phyloP scores from a whole-genome alignment of 2,329 filamentous ascomycete species.

The Ophiognomonia clavigignenti-juglandacearum region DNA sequence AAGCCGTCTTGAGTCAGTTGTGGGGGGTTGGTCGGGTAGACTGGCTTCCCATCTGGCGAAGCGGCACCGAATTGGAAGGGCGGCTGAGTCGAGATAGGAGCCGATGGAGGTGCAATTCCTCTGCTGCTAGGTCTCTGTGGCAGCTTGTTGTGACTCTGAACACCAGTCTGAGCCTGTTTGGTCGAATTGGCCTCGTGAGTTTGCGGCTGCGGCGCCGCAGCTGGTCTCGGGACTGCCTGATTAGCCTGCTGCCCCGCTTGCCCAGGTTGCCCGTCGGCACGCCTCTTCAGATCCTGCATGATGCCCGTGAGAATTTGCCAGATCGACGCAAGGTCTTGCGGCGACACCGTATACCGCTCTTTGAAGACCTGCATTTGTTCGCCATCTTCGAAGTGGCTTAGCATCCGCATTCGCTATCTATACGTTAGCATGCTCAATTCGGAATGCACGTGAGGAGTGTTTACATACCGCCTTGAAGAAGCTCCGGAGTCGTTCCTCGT shows the following conservation, averaged over 20 bases:
- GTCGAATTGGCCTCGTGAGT: constrained; percentile 45
- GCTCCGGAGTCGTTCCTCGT: constrained; percentile 44
- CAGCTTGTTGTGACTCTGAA: constrained; percentile 41
- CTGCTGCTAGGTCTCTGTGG: constrained; percentile 42
- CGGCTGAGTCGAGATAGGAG: constrained; percentile 52
- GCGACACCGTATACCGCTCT: constrained; percentile 46
- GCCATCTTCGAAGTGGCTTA: constrained; percentile 48
- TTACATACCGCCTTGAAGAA: constrained; percentile 49
- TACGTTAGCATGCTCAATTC: constrained; percentile 26
- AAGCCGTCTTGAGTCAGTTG: constrained; percentile 49
- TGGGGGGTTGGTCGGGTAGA: constrained; percentile 47
- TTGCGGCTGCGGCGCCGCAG: constrained; percentile 20
- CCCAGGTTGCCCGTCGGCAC: constrained; percentile 20
- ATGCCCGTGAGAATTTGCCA: constrained; percentile 36
- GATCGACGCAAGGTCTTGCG: constrained; percentile 48
- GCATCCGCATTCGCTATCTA: constrained; percentile 45
- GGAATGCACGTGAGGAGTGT: not conserved
- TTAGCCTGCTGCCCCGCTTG: constrained; percentile 16
- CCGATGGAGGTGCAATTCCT: constrained; percentile 45
- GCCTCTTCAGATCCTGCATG: constrained; percentile 45
- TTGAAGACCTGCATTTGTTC: constrained; percentile 41
- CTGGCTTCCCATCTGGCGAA: constrained; percentile 57
- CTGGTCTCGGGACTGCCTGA: constrained; percentile 1
- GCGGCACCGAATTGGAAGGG: constrained; percentile 51
- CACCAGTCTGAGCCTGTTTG: constrained; percentile 33